Conservation (phyloP, 1,284 basidiomycete genomes). For the Coniophora puteana region DNA sequence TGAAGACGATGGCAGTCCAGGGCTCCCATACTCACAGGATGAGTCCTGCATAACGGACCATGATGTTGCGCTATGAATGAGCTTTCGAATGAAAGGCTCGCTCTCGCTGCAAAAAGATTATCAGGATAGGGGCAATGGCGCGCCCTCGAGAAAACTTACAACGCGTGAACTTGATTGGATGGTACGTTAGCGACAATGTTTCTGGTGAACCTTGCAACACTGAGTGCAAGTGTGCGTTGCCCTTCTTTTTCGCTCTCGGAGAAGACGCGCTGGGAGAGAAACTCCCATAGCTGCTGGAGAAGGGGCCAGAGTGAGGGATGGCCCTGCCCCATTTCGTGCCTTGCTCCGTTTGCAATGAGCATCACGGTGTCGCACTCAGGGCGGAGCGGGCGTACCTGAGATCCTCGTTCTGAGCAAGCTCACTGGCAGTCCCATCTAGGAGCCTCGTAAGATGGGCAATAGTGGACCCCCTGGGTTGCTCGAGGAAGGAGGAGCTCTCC, state of each 20-base stretch:
- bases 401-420: conserved; percentile 40
- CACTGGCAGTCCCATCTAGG: conserved; percentile 42
- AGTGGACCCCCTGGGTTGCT: conserved; percentile 28
- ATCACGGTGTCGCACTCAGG: not conserved
- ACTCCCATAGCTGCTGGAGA: conserved; percentile 53
- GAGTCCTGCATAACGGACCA: conserved; percentile 56
- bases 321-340: conserved; percentile 39
- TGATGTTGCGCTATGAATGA: conserved; percentile 65
- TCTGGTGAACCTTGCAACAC: conserved; percentile 69
- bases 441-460: conserved; percentile 27
- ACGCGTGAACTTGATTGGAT: conserved; percentile 60
- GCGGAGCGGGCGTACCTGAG: conserved; percentile 35
- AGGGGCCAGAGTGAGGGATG: conserved; percentile 50
- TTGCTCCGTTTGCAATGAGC: conserved; percentile 21
- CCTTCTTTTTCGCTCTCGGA: conserved; percentile 32
- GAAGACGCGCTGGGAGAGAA: conserved; percentile 45
- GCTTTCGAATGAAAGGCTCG: conserved; percentile 41
- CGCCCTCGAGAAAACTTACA: too few relatives aligned
- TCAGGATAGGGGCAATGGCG: conserved; percentile 7
- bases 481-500: conserved; percentile 33
- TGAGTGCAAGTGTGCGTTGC: conserved; percentile 37
- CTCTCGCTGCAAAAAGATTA: conserved; percentile 41
- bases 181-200: conserved; percentile 70
- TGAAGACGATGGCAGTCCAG: not conserved
- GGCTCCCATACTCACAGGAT: conserved; percentile 38